Base-by-base conservation (phyloP, 2,329 filamentous ascomycete species). In the Aspergillus proliferans region DNA sequence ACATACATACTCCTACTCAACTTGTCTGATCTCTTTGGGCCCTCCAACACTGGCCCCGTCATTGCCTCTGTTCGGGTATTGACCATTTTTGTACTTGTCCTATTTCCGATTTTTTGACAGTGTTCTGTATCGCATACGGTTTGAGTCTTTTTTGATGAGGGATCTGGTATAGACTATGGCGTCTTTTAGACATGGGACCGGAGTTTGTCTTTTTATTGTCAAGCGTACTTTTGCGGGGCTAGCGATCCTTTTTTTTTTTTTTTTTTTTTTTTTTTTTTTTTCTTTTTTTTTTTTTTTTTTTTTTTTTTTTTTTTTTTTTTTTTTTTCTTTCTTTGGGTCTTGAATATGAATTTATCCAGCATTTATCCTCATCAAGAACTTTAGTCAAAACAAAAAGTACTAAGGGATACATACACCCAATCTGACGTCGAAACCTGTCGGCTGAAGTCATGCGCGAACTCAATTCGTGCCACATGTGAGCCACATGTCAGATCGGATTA, bases 101-200 rank as follows among this genome's bases (percentile, higher is more conserved):
- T 39, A 14, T 47, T 28, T 45, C 38, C 26, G 9, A 30, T 30
- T 30, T 30, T 30, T 30, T 30, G 10, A 30, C 26, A 30, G 19
- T 40, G 9, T 40, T 45, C 22, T 30, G 14, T 39, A 43, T 47
- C 30, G 28, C 26, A 33, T 36, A 15, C n/a, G 22, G n/a, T 12
- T n/a, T 43, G 41, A 19, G 39, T 48, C 5, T n/a, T 47, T 45
- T 38, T 52, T 34, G 24, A 43, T 40, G 42, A 50, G 46, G 50
- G 47, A 51, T 54, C 51, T 52, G 52, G 47, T 43, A 59, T 58
- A 59, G 56, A 56, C 52, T 53, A 59, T 46, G 57, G 57, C 57
- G 51, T 52, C 48, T 47, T 48, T 45, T 52, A 52, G 47, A 56
- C 45, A 49, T 49, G 55, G 54, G 51, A 46, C 46, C 44, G 55